A percentile compares a stretch with the other conserved stretches of the same genome.
These are phyloP conservation scores for Acorus gramineus DNA, from an alignment of 106 monocot genomes.

Conservation along the genomic window DNA sequence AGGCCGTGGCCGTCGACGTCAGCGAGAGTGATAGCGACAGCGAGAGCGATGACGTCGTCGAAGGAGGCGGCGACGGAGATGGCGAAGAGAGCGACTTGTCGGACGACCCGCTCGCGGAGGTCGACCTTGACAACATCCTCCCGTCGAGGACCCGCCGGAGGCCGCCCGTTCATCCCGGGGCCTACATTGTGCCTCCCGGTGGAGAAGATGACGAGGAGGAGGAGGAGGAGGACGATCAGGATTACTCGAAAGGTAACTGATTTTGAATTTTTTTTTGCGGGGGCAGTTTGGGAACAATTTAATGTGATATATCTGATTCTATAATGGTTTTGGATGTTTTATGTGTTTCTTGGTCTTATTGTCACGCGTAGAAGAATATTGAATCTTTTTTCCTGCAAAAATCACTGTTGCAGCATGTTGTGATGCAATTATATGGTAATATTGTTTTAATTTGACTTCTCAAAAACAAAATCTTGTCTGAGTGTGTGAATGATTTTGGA, in stretches of 20 bases:
- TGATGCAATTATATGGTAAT: too few species aligned
- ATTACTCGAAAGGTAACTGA: background rate
- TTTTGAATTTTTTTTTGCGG: background rate
- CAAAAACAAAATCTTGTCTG: too few species aligned
- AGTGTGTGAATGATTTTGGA: too few species aligned
- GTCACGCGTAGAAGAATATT: too few species aligned
- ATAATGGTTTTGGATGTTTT: too few species aligned
- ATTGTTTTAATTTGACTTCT: too few species aligned
- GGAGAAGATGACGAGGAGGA: conserved; percentile 20
- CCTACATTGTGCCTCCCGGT: conserved; percentile 19
- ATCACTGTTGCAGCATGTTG: too few species aligned
- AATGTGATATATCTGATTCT: too few species aligned
- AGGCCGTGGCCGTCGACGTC: background rate
- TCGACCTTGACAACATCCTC: conserved; percentile 23
- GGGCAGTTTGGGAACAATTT: too few species aligned
- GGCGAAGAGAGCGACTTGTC: conserved; percentile 20
- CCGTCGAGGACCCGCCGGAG: conserved; percentile 22
- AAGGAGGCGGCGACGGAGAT: conserved; percentile 1
- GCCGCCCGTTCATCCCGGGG: conserved; percentile 16
- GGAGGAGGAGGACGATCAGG: conserved; percentile 14
- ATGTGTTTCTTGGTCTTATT: too few species aligned
- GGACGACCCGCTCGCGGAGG: conserved; percentile 29
- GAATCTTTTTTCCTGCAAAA: too few species aligned
- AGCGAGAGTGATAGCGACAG: background rate
- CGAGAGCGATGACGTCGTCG: background rate